These are phyloP conservation scores for Grosmannia clavigera DNA, from an alignment of 2,329 filamentous ascomycete genomes.

Conservation along the genomic window DNA sequence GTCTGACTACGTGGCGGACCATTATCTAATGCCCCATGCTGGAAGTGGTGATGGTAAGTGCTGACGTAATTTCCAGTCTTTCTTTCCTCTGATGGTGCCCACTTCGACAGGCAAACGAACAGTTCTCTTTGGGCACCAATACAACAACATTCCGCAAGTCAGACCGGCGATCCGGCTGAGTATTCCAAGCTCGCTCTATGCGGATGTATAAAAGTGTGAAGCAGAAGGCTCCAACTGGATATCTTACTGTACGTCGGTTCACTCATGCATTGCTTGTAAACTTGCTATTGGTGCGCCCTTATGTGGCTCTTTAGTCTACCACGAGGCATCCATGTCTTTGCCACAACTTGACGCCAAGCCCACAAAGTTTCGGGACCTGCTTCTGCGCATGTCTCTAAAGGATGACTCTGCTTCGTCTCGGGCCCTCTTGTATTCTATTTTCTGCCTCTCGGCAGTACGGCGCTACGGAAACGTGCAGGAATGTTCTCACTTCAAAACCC, in stretches of 20 bases:
- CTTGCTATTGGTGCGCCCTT: not conserved
- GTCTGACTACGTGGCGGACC: not conserved
- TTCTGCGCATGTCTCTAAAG: slow-evolving; percentile 8
- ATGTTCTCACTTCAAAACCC: slow-evolving; percentile 3
- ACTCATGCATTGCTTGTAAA: too few relatives aligned
- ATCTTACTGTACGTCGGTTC: slow-evolving; percentile 6
- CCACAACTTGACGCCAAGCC: slow-evolving; percentile 7
- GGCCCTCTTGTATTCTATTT: slow-evolving; percentile 5
- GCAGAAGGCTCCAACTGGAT: not conserved
- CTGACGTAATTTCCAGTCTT: not conserved
- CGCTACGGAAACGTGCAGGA: slow-evolving; percentile 6
- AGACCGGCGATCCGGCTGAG: not conserved
- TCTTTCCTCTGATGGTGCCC: not conserved
- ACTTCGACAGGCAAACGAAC: not conserved
- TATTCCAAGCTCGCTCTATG: not conserved
- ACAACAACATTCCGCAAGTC: not conserved
- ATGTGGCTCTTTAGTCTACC: slow-evolving; percentile 3
- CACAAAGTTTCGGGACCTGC: slow-evolving; percentile 4
- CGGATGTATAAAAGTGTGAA: not conserved
- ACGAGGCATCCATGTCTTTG: slow-evolving; percentile 6
- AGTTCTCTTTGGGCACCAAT: not conserved
- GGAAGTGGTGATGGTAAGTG: not conserved
- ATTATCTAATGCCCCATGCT: not conserved
- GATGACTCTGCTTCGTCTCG: slow-evolving; percentile 4
- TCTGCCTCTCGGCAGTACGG: slow-evolving; percentile 2